A percentile compares a stretch with the other conserved stretches of the same genome.
phyloP scores from a whole-genome alignment of 1,139 yeast species.

The Blastobotrys petasosporus region DNA sequence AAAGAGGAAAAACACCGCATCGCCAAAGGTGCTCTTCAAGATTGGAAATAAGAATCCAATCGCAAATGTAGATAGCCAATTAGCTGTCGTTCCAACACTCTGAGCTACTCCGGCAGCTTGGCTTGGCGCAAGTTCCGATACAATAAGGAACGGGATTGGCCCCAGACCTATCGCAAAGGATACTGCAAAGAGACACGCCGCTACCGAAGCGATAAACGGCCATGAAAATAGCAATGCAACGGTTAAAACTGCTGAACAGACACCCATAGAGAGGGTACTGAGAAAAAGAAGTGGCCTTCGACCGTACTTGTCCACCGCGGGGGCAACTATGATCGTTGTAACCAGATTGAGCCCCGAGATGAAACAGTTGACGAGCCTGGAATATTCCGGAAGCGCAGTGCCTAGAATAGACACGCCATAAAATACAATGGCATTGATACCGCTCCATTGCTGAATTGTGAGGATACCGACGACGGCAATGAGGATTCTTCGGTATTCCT shows the following conservation, averaged over 20 bases:
- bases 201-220: constrained; percentile 52
- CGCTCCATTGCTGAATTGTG: constrained; percentile 87
- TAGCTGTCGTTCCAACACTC: constrained; percentile 84
- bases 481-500: constrained; percentile 52
- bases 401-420: constrained; percentile 84
- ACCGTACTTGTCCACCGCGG: constrained; percentile 67
- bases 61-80: constrained; percentile 83
- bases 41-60: constrained; percentile 81
- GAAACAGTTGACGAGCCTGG: constrained; percentile 64
- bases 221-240: constrained; percentile 51
- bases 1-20: constrained; percentile 73
- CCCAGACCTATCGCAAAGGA: constrained; percentile 90
- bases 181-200: constrained; percentile 68
- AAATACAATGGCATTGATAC: constrained; percentile 85
- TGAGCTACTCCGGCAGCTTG: constrained; percentile 83
- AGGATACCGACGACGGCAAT: constrained; percentile 66
- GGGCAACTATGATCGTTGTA: constrained; percentile 67
- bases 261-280: constrained; percentile 67
- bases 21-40: constrained; percentile 58
- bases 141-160: constrained; percentile 85
- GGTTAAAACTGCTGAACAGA: constrained; percentile 58
- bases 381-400: constrained; percentile 59
- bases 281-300: constrained; percentile 63
- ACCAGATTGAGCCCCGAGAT: constrained; percentile 68
- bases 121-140: constrained; percentile 82